Conservation (phyloP, 2,329 filamentous ascomycete species). For the Fusarium annulatum region DNA sequence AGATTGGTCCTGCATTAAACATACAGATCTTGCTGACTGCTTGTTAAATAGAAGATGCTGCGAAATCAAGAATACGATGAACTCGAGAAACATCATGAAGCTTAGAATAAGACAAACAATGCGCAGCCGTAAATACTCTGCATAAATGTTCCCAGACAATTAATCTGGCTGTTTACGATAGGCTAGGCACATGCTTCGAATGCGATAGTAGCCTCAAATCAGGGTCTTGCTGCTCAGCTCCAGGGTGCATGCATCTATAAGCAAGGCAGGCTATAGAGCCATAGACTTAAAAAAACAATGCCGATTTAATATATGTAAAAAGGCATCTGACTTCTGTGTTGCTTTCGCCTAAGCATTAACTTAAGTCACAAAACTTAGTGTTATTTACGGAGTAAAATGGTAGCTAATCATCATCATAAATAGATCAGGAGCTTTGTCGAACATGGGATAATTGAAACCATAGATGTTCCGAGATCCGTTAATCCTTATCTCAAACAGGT, state of each 20-base stretch:
- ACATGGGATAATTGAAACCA: constrained; percentile 6
- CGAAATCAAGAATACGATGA: rapidly evolving
- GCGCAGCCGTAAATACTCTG: not conserved
- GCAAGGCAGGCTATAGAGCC: not conserved
- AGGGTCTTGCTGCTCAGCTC: not conserved
- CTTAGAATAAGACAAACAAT: not conserved
- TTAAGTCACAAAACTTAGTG: not conserved
- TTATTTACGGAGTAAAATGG: not conserved
- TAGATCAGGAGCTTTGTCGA: constrained; percentile 5
- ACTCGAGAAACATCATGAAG: not conserved
- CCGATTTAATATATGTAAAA: too few relatives aligned
- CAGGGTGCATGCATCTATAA: not conserved
- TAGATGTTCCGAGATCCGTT: constrained; percentile 17
- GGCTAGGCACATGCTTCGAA: not conserved
- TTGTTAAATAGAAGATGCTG: not conserved
- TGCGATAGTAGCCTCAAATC: not conserved
- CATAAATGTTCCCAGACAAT: too few relatives aligned
- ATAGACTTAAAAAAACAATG: not conserved
- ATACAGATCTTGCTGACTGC: rapidly evolving
- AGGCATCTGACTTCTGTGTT: not conserved
- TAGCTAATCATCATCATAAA: not conserved
- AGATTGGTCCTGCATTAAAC: not conserved
- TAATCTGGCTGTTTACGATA: not conserved
- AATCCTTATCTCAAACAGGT: constrained; percentile 10
- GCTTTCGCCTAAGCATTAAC: not conserved